Evolutionary conservation across 225 moss, liverwort and hornwort species (phyloP), one percentile per base, ranked within the genome.

Genomic region (Physcomitrium patens): DNA sequence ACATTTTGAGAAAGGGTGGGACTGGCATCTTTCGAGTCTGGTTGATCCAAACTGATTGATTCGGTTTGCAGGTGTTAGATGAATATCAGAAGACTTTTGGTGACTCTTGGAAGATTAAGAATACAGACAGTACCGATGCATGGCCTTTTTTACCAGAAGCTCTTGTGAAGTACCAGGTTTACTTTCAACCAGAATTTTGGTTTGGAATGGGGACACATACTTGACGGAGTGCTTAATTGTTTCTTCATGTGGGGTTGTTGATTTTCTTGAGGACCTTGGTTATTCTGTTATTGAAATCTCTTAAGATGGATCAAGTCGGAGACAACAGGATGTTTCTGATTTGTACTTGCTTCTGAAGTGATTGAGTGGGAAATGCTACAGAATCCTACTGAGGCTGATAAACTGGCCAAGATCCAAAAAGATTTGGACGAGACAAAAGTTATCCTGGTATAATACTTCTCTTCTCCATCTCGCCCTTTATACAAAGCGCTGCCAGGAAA

Each of bases 341-440:
- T 24, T 77, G 14, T 22, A 12, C 68, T 59, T 65, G 37, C 67
- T 73, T 42, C 74, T 84, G 81, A 84, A 31, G 51, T 65, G 55
- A 48, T n/a, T 48, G 66, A 58, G 28, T 76, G 28, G 41, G 60
- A 42, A 49, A 63, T 61, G 45, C 54, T 69, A 70, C 90, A 99
- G 97, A 94, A 99, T 86, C 97, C 97, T 71, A 91, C 91, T 20
- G 97, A 99, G 80, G 97, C 97, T 73, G 97, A 99, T 78, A 95
- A 99, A 82, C 84, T 99, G 61, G 79, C 94, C 69, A 97, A 94
- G 81, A 94, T 97, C 68, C 97, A 97, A 80, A 97, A 86, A 70
- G 97, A 97, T 76, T 83, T 99, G 72, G 97, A 99, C 75, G 97
- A 99, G 77, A 99, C 97, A 41, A 99, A 99, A 86, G 83, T 99